Conservation (phyloP, 148 eudicot species). For the Rhododendron ovatum region DNA sequence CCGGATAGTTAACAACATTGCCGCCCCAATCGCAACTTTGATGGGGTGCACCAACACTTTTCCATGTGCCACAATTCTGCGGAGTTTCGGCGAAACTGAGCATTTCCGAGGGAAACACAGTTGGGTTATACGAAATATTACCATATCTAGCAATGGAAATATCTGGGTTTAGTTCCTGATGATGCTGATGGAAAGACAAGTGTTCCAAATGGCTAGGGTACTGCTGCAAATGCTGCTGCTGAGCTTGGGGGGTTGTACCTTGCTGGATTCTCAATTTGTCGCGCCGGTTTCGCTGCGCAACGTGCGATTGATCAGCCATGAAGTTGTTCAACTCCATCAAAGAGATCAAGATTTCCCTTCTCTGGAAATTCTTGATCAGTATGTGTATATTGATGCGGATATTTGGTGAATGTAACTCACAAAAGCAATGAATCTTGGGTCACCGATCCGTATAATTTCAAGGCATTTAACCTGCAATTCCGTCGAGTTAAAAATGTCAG, state of each 20-base stretch:
- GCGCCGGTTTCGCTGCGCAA: constrained; percentile 40
- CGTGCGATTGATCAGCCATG: constrained; percentile 25
- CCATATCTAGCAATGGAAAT: constrained; percentile 12
- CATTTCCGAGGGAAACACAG: constrained; percentile 21
- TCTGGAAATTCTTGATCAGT: background rate
- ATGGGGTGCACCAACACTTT: constrained; percentile 19
- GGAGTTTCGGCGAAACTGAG: constrained; percentile 19
- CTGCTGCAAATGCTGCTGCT: background rate
- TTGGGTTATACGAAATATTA: constrained; percentile 16
- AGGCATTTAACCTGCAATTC: background rate
- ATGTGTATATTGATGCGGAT: too few relatives aligned
- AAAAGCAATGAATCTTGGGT: background rate
- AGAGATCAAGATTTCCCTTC: background rate
- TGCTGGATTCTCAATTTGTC: constrained; percentile 37
- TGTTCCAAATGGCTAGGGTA: constrained; percentile 12
- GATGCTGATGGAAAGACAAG: background rate
- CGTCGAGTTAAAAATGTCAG: background rate
- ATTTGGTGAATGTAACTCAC: background rate
- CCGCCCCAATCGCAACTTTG: constrained; percentile 22
- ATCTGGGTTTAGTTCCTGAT: constrained; percentile 11
- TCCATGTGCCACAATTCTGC: constrained; percentile 28
- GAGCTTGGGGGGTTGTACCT: background rate
- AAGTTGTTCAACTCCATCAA: constrained; percentile 35
- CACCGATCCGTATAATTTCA: background rate
- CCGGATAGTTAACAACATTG: background rate